These are phyloP conservation scores for Abrus precatorius DNA, from an alignment of 306 rosid genomes.

Conservation along the genomic window DNA sequence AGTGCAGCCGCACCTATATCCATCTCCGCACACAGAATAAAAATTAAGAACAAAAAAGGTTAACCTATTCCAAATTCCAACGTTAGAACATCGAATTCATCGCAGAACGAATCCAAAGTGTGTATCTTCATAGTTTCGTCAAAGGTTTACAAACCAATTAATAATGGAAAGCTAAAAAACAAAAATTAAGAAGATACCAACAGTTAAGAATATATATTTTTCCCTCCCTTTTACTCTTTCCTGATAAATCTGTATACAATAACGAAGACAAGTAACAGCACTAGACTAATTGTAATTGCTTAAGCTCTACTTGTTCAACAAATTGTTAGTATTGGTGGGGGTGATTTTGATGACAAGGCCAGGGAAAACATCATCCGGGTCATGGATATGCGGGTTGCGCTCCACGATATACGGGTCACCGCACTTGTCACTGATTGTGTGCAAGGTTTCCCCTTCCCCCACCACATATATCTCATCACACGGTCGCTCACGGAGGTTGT, in stretches of 20 bases:
- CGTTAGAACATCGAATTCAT: neutral
- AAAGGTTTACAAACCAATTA: neutral
- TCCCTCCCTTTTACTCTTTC: neutral
- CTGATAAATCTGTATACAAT: neutral
- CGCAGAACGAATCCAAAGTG: neutral
- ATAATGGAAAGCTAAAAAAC: neutral
- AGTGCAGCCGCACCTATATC: neutral
- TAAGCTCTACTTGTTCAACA: neutral
- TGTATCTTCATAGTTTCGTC: neutral
- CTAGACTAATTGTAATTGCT: neutral
- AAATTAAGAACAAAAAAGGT: too few relatives aligned
- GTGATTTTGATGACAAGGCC: constrained; percentile 82
- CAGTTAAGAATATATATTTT: neutral
- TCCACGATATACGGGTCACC: constrained; percentile 83
- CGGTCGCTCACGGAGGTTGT: constrained; percentile 45
- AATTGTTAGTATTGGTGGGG: constrained; percentile 39
- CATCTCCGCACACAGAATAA: neutral
- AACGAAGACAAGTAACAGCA: too few relatives aligned
- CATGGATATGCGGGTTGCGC: constrained; percentile 89
- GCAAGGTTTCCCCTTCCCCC: constrained; percentile 85
- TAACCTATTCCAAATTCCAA: too few relatives aligned
- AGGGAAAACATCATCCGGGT: constrained; percentile 89
- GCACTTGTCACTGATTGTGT: constrained; percentile 86
- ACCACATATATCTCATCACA: constrained; percentile 66
- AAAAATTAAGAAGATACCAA: neutral